Evolutionary conservation across 164 flowering plant genomes (phyloP), one percentile per base, ranked within the genome.

Genomic region (Protea cynaroides): DNA sequence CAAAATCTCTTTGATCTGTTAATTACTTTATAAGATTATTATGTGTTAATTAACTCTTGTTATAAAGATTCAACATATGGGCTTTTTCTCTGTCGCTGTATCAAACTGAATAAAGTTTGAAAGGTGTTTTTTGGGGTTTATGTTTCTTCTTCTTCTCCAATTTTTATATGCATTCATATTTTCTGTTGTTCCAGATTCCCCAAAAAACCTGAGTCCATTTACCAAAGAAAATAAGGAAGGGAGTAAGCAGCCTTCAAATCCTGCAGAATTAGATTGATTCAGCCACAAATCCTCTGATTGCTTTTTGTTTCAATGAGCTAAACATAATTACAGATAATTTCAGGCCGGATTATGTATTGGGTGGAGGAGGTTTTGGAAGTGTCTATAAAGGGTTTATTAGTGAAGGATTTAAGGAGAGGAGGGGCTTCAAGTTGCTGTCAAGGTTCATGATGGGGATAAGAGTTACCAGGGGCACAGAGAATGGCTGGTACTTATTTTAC

Each of bases 301-400:
- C 72, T 8, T 93, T 93, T 74, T 79, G 88, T 12, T 93, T 63
- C 66, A 79, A 74, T 25, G 94, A 90, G 54, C 75, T 93, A 17
- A 87, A 83, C 69, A 68, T 59, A 44, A 86, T 93, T 25, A 93
- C 98, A 0, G 83, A 69, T 17, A 87, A 90, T 64, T 93, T 90
- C 64, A 83, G 94, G 79, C 85, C 77, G 38, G 97, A 88, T 58
- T 65, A 76, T 55, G 69, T 93, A 68, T 69, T 93, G 62, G 98
- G 98, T 61, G 96, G 94, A 49, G 98, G 98, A n/a, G 98, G 98
- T 51, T 93, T 93, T 70, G 97, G 97, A 66, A 82, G 82, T 71
- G 97, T 93, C 66, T 93, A 87, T 69, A 93, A 88, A 78, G 98
- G 98, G 5, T 81, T 77, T 62, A 74, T 92, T 23, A 25, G 84